Percentiles rank a stretch among this genome's conserved stretches.
phyloP scores from a whole-genome alignment of 306 rosid species.

The Lathyrus oleraceus region DNA sequence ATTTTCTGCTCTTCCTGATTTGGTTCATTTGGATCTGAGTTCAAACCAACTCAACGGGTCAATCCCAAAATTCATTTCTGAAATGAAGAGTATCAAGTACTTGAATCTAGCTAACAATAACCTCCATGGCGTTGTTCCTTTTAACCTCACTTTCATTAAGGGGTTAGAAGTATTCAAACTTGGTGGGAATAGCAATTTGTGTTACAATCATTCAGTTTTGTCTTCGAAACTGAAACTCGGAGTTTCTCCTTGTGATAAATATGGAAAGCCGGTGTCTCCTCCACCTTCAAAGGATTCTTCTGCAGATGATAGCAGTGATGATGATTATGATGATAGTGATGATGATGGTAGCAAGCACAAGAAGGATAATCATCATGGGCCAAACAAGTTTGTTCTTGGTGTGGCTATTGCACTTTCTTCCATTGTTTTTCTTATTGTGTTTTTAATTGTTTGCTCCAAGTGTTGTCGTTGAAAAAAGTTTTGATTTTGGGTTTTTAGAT shows the following conservation, averaged over 20 bases:
- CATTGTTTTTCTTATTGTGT: constrained; percentile 82
- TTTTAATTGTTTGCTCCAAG: constrained; percentile 67
- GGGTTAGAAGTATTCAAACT: constrained; percentile 59
- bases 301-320: constrained; percentile 51
- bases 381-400: constrained; percentile 91
- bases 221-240: constrained; percentile 92
- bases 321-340: constrained; percentile 52
- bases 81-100: constrained; percentile 66
- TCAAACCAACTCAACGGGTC: constrained; percentile 85
- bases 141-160: constrained; percentile 59
- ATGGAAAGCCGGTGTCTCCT: constrained; percentile 80
- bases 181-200: constrained; percentile 66
- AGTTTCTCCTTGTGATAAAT: constrained; percentile 80
- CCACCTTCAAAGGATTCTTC: constrained; percentile 64
- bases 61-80: constrained; percentile 72
- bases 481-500: constrained; percentile 39
- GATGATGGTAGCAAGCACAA: constrained; percentile 44
- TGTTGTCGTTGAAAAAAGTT: constrained; percentile 65
- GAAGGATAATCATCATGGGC: constrained; percentile 71
- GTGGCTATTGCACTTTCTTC: constrained; percentile 92
- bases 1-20: constrained; percentile 60
- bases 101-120: constrained; percentile 81
- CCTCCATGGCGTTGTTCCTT: constrained; percentile 76
- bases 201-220: constrained; percentile 71
- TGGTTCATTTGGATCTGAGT: constrained; percentile 87